Conservation (phyloP, 208 protist genomes). For the Leishmania major region DNA sequence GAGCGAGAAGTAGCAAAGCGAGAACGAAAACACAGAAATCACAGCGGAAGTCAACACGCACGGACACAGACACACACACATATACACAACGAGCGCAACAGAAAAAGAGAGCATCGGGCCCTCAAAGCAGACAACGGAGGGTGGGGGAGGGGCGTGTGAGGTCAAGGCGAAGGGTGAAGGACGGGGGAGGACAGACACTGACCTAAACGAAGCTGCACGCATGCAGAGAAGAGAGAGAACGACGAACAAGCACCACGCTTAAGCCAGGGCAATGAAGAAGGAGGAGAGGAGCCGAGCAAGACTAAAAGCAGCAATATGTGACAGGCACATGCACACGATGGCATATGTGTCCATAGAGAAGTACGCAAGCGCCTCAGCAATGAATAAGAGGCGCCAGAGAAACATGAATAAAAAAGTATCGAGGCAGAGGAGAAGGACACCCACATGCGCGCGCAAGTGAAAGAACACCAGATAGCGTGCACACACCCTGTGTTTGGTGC, state of each 20-base stretch:
- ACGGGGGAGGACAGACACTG: background rate
- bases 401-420: background rate
- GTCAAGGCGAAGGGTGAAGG: background rate
- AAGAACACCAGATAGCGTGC: background rate
- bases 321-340: background rate
- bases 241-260: background rate
- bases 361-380: background rate
- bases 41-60: background rate
- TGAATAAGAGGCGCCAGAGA: background rate
- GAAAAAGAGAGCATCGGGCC: background rate
- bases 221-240: background rate
- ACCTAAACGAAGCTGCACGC: background rate
- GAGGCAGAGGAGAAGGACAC: slow-evolving; percentile 7
- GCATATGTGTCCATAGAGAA: background rate
- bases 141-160: too few species aligned
- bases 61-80: too few species aligned
- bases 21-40: background rate
- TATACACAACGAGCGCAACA: too few species aligned
- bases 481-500: background rate
- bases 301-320: background rate
- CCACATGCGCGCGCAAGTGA: background rate
- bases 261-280: slow-evolving; percentile 2
- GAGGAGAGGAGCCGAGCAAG: background rate
- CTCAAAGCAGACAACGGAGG: background rate
- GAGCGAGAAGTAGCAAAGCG: background rate